Evolutionary conservation across 2,329 filamentous ascomycete genomes (phyloP), one percentile per base, ranked within the genome.

Genomic region (Aspergillus sclerotialis): DNA sequence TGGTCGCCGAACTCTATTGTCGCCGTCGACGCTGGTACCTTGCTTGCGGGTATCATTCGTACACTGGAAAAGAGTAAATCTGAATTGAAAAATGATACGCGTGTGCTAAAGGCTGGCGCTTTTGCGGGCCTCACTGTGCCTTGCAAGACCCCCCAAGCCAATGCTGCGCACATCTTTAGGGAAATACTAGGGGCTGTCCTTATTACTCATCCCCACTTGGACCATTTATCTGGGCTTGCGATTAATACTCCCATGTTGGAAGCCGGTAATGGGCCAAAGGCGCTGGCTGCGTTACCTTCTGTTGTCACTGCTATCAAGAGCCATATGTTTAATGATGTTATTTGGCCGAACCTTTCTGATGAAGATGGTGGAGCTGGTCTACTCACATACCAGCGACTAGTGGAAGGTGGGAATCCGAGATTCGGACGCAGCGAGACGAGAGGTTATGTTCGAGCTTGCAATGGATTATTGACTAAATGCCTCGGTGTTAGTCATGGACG

Each of bases 261-360:
- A 18, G 84, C 84, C 18, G 77, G 82, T 2, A 78, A 81, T 17
- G 69, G 73, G 19, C 86, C 88, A 0, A 98, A 96, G 62, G 78
- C 83, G 15, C 69, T 98, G 10, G 88, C 90, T 1, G 90, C 84
- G 0, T 67, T 96, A 4, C 87, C 89, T 0, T 82, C 79, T 17
- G 94, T 90, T n/a, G 89, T 98, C 33, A 75, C 86, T 29, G 89
- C 90, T 0, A 81, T 98, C 61, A 96, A 94, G 58, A 79, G 72
- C 1, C 89, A 98, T 61, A 86, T 98, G 39, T 98, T 98, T 69
- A 98, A 98, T 63, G 93, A 95, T 53, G 69, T 94, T 38, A 94
- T 96, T 35, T 98, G 92, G 92, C 92, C 92, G 0, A 98, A 98
- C 48, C 67, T 98, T 25, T 93, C 87, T 0, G 90, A 98, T 53